Conservation (phyloP, 805 yeast species). For the Lipomyces yamanashiensis region DNA sequence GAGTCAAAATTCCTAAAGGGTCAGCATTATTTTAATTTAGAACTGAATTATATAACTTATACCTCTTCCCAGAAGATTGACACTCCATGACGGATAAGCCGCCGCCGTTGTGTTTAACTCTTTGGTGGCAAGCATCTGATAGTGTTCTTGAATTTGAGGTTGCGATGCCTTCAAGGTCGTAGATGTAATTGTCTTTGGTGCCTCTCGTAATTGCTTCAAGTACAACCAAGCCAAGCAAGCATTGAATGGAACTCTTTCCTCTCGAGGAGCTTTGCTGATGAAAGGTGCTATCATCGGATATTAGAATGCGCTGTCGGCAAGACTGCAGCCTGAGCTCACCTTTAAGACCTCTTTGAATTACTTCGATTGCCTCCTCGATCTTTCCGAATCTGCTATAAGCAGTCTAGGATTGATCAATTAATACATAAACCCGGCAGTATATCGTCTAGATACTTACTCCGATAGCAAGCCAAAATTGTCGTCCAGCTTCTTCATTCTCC, state of each 20-base stretch:
- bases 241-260: conserved; percentile 59
- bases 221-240: conserved; percentile 75
- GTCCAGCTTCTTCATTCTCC: conserved; percentile 76
- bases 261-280: conserved; percentile 41
- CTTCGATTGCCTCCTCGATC: conserved; percentile 64
- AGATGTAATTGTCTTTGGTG: conserved; percentile 37
- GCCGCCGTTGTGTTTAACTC: conserved; percentile 54
- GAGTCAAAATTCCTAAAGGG: conserved; percentile 55
- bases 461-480: conserved; percentile 81
- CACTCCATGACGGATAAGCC: conserved; percentile 53
- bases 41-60: neutral
- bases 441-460: conserved; percentile 48
- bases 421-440: neutral
- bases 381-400: conserved; percentile 73
- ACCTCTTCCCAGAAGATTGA: conserved; percentile 65
- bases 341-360: conserved; percentile 64
- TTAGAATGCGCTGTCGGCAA: neutral
- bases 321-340: conserved; percentile 15
- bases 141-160: conserved; percentile 41
- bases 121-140: conserved; percentile 51
- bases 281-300: conserved; percentile 9
- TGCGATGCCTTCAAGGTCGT: conserved; percentile 11
- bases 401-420: conserved; percentile 38
- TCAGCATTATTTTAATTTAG: neutral
- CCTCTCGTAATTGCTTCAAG: conserved; percentile 43